Percentiles rank a stretch among this genome's conserved stretches.
Evolutionary conservation across 2,329 filamentous ascomycete species (phyloP).

Genomic region (Ophiognomonia clavigignenti-juglandacearum): DNA sequence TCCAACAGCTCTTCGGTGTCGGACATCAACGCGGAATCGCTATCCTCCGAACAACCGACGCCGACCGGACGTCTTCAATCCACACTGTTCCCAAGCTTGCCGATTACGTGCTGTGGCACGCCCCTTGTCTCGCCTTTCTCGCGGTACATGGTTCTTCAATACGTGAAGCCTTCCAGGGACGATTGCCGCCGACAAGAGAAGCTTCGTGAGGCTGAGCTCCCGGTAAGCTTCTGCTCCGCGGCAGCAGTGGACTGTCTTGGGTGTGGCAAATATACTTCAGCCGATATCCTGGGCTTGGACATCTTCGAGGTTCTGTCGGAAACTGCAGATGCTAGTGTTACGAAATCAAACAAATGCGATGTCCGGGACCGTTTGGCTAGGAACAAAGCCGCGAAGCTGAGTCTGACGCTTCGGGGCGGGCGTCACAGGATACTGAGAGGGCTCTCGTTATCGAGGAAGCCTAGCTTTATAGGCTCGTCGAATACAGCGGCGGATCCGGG

Average conservation of each 20-base stretch:
- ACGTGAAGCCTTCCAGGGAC: neutral
- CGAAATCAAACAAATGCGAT: conserved; percentile 4
- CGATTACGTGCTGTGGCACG: neutral
- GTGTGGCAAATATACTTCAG: neutral
- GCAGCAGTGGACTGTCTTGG: conserved; percentile 2
- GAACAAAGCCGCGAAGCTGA: conserved; percentile 4
- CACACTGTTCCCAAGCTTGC: neutral
- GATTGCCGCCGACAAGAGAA: neutral
- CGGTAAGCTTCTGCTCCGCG: conserved; percentile 6
- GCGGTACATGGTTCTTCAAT: conserved; percentile 5
- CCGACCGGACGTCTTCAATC: neutral
- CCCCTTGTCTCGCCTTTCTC: conserved; percentile 11
- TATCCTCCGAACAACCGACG: conserved; percentile 5
- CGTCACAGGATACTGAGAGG: neutral
- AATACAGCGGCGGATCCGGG: neutral
- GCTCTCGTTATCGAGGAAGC: conserved; percentile 4
- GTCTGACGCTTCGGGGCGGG: conserved; percentile 1
- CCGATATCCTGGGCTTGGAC: conserved; percentile 2
- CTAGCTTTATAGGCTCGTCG: neutral
- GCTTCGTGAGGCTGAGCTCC: neutral
- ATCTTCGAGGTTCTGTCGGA: conserved; percentile 10
- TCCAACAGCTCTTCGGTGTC: neutral
- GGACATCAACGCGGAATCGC: neutral
- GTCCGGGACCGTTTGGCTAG: conserved; percentile 5
- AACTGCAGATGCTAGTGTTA: conserved; percentile 3